These are phyloP conservation scores for Drosera spatulata DNA, from an alignment of 179 eudicot genomes.

Conservation along the genomic window DNA sequence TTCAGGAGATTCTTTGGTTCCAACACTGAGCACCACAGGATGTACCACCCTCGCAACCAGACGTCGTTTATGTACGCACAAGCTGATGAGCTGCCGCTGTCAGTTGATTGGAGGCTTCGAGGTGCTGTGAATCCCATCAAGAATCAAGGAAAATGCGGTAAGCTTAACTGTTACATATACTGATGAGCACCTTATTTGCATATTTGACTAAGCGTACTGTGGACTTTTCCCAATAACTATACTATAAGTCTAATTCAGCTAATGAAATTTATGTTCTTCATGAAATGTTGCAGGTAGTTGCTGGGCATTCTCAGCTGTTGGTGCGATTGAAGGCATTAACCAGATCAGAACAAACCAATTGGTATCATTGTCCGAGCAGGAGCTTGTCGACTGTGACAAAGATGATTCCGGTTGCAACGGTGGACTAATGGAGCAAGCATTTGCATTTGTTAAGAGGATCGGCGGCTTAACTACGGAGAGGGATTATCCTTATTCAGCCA, in stretches of 20 bases:
- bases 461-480: slow-evolving; percentile 30
- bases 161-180: neutral
- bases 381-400: slow-evolving; percentile 31
- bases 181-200: neutral
- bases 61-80: slow-evolving; percentile 39
- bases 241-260: too few relatives aligned
- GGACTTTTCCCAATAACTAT: too few relatives aligned
- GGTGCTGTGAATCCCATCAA: slow-evolving; percentile 75
- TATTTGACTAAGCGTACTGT: too few relatives aligned
- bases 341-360: slow-evolving; percentile 28
- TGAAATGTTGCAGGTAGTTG: slow-evolving; percentile 22
- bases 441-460: slow-evolving; percentile 18
- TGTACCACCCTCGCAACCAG: slow-evolving; percentile 26
- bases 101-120: slow-evolving; percentile 60
- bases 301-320: slow-evolving; percentile 36
- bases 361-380: slow-evolving; percentile 35
- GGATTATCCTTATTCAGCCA: slow-evolving; percentile 29
- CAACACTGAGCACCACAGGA: slow-evolving; percentile 41
- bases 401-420: slow-evolving; percentile 33
- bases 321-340: slow-evolving; percentile 30
- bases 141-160: slow-evolving; percentile 67
- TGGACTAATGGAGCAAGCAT: slow-evolving; percentile 30
- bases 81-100: slow-evolving; percentile 30
- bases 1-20: slow-evolving; percentile 42
- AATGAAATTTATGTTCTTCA: too few relatives aligned